A percentile compares a stretch with the other conserved stretches of the same genome.
phyloP scores from a whole-genome alignment of 495 filamentous ascomycete species.

The Durotheca rogersii region DNA sequence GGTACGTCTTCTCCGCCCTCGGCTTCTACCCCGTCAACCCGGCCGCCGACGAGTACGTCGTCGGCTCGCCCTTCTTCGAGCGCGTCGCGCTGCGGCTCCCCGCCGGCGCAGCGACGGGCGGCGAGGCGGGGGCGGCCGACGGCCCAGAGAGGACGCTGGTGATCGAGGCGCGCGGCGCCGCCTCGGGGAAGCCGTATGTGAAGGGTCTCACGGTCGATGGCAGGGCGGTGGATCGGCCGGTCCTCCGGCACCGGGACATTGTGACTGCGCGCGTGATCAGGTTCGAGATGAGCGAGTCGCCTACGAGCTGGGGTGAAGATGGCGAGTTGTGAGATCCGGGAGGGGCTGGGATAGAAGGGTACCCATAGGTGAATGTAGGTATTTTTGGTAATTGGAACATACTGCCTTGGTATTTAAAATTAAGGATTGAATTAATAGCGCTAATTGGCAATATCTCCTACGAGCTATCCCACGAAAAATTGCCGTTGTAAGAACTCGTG shows the following conservation, averaged over 20 bases:
- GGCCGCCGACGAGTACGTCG: conserved; percentile 33
- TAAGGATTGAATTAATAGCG: no score
- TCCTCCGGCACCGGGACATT: conserved; percentile 32
- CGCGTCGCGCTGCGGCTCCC: conserved; percentile 26
- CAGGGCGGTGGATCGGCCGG: conserved; percentile 16
- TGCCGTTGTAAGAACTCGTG: no score
- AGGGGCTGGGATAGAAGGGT: background rate
- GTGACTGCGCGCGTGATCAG: conserved; percentile 26
- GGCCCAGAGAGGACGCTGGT: conserved; percentile 20
- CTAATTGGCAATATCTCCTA: no score
- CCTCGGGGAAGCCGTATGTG: conserved; percentile 29
- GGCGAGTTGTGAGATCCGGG: conserved; percentile 9
- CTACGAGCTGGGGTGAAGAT: conserved; percentile 29
- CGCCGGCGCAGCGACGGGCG: conserved; percentile 22
- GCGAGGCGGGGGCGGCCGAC: conserved; percentile 2
- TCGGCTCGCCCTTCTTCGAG: conserved; percentile 38
- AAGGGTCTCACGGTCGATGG: conserved; percentile 35
- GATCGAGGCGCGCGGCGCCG: conserved; percentile 29
- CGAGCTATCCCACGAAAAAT: no score
- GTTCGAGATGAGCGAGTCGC: conserved; percentile 36
- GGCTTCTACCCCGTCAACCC: conserved; percentile 36
- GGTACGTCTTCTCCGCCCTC: conserved; percentile 37
- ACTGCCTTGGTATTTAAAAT: no score
- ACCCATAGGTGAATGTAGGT: no score
- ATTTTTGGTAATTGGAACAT: no score